Base-by-base conservation (phyloP, 495 filamentous ascomycete genomes). In the Podospora australis region DNA sequence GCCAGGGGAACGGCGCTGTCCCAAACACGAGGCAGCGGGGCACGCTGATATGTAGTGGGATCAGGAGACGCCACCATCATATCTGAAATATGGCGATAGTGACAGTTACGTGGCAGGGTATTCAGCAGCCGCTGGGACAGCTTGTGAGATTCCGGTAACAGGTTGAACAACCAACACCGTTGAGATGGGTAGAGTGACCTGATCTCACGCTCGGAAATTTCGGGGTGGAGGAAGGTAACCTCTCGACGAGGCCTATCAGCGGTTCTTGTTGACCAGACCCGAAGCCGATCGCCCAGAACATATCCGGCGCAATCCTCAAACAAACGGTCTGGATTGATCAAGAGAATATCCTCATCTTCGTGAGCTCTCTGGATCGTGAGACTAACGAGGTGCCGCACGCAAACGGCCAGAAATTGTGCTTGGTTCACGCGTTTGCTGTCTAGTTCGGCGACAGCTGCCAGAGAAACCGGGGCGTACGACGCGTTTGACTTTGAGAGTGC, bases 311-410 rank as follows among this genome's bases (percentile, higher is more conserved):
- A 66, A 11, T 57, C 41, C 16, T 53, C 25, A 17, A 72, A 57
- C 21, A 62, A 40, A 0, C 34, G n/a, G 38, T 73, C 70, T 0
- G 68, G 57, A 2, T 68, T 59, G 20, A 71, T 45, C 2, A 6
- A 43, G 32, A 2, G 32, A 36, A 3, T 36, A 17, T 17, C n/a
- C 32, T 17, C 32, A 11, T 40, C 24, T 4, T 39, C 6, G n/a
- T 46, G 45, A n/a, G 17, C 13, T 10, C 13, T 19, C 4, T 38
- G 41, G 6, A 68, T 54, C 2, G 44, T 47, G 13, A 61, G 29
- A 0, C 53, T 58, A 0, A 46, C 21, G 5, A 67, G 20, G 19
- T 66, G 67, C 34, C 68, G 59, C 25, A 56, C 17, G 3, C 65
- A 13, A 4, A 55, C 13, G 0, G 25, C 51, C 14, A 64, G 17